Conservation (phyloP, 2,329 filamentous ascomycete species). For the Xylaria sp. region DNA sequence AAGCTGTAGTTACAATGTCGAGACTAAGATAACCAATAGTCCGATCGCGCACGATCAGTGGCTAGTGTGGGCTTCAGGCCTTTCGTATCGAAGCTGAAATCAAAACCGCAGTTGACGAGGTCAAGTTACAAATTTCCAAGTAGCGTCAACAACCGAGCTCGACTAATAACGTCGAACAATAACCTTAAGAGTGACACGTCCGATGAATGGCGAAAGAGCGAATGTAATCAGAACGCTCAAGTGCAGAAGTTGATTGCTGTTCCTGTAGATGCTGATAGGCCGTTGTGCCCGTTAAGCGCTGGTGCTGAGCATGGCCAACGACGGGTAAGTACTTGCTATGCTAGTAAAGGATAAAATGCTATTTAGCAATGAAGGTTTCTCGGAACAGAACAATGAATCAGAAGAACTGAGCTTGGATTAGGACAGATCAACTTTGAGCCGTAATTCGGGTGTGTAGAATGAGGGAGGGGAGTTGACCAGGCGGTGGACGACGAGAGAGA, state of each 20-base stretch:
- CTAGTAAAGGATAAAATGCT: conserved; percentile 6
- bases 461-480: conserved; percentile 40
- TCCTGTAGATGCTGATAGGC: conserved; percentile 15
- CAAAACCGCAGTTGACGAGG: not conserved
- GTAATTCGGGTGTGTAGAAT: conserved; percentile 1
- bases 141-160: not conserved
- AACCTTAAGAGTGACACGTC: not conserved
- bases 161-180: not conserved
- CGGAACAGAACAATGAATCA: not conserved
- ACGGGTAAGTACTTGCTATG: not conserved
- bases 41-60: conserved; percentile 1
- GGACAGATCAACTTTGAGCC: not conserved
- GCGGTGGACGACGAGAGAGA: conserved; percentile 49
- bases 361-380: not conserved
- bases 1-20: conserved; percentile 1
- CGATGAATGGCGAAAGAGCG: not conserved
- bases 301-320: conserved; percentile 20
- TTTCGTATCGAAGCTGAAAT: not conserved
- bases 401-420: not conserved
- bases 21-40: not conserved
- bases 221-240: not conserved
- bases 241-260: conserved; percentile 9
- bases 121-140: not conserved
- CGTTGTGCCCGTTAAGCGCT: conserved; percentile 28
- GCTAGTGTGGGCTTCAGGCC: not conserved